Conservation (phyloP, 2,329 filamentous ascomycete genomes). For the Alternaria novae-zelandiae region DNA sequence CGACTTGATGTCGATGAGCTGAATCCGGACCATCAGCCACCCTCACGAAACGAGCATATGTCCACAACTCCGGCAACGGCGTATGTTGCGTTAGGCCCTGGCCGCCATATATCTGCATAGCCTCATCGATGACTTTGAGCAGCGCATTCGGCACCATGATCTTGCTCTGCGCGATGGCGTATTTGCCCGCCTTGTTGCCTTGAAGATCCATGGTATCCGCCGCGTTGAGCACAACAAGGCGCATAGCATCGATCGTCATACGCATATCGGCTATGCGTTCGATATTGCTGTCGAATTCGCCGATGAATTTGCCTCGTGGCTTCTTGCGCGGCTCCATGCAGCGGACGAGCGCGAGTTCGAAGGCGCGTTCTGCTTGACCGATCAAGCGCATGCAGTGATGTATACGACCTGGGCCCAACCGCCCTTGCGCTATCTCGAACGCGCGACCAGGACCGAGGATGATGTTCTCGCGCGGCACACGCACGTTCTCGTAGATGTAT, state of each 20-base stretch:
- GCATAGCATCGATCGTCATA: constrained; percentile 50
- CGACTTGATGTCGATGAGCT: constrained; percentile 52
- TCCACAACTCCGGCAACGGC: constrained; percentile 52
- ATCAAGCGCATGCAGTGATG: constrained; percentile 54
- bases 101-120: constrained; percentile 53
- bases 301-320: constrained; percentile 50
- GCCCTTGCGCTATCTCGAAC: constrained; percentile 53
- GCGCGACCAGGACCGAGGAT: constrained; percentile 51
- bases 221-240: constrained; percentile 51
- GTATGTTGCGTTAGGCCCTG: constrained; percentile 53
- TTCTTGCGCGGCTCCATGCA: constrained; percentile 49
- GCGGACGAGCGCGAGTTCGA: constrained; percentile 50
- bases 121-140: constrained; percentile 51
- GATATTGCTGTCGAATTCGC: constrained; percentile 52
- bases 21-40: constrained; percentile 53
- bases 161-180: constrained; percentile 53
- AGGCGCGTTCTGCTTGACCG: constrained; percentile 53
- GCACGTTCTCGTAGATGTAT: constrained; percentile 51
- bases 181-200: constrained; percentile 50
- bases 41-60: constrained; percentile 51
- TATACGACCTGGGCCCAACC: constrained; percentile 51
- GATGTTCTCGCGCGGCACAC: constrained; percentile 51
- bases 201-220: constrained; percentile 52
- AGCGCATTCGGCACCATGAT: constrained; percentile 51
- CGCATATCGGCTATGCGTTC: constrained; percentile 53